Evolutionary conservation across 2,329 filamentous ascomycete genomes (phyloP).

Genomic region (Neobulgaria alba): DNA sequence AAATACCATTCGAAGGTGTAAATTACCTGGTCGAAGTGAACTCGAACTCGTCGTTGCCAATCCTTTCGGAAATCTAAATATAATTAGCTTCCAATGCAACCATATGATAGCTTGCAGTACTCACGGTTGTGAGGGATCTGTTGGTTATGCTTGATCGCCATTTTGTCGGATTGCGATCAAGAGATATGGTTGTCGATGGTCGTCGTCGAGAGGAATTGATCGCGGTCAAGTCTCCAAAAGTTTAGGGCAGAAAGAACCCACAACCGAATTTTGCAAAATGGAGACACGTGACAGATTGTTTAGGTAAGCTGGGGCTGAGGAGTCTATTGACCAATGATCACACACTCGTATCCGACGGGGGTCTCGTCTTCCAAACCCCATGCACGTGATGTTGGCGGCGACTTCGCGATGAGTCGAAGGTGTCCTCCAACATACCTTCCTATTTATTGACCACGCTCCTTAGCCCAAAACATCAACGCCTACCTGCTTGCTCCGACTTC

Average conservation of each 20-base stretch:
- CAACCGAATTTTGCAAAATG: constrained; percentile 9
- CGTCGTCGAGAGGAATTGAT: constrained; percentile 15
- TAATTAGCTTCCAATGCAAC: constrained; percentile 26
- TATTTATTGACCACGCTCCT: constrained; percentile 27
- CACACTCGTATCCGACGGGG: no score
- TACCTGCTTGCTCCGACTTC: not conserved
- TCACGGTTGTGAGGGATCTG: constrained; percentile 93
- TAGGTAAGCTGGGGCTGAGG: no score
- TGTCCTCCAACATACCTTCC: not conserved
- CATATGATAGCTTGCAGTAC: constrained; percentile 27
- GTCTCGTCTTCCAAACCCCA: no score
- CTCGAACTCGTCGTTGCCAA: constrained; percentile 98
- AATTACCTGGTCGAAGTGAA: constrained; percentile 98
- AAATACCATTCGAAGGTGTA: constrained; percentile 15
- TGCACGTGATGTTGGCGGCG: not conserved
- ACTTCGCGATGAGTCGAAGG: not conserved
- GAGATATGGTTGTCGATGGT: constrained; percentile 16
- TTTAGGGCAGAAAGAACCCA: constrained; percentile 5
- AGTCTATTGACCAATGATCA: no score
- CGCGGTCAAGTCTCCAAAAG: constrained; percentile 7
- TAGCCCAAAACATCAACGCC: constrained; percentile 7
- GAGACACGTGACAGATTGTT: no score
- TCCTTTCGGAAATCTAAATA: constrained; percentile 93
- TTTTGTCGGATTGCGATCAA: constrained; percentile 27
- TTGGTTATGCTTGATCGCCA: constrained; percentile 99